A percentile compares a stretch with the other conserved stretches of the same genome.
Conservation (phyloP, 164 flowering plant genomes). For the Vitis cinerea region DNA sequence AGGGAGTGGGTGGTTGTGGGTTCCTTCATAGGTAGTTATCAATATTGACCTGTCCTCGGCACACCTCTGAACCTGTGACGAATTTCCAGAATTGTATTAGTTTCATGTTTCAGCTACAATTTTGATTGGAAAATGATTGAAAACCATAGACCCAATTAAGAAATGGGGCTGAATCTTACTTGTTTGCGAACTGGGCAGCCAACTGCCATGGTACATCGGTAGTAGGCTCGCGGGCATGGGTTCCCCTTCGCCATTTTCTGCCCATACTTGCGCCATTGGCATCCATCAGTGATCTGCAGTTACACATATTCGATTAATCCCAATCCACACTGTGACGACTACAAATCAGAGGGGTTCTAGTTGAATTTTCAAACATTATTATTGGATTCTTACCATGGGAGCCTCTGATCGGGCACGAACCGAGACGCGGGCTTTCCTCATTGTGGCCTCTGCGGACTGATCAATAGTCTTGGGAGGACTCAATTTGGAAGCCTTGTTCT, state of each 20-base stretch:
- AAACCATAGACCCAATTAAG: background rate
- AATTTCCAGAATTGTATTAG: background rate
- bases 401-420: conserved; percentile 85
- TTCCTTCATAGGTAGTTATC: conserved; percentile 70
- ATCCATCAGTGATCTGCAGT: conserved; percentile 64
- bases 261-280: conserved; percentile 81
- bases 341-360: background rate
- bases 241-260: conserved; percentile 81
- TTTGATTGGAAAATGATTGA: background rate
- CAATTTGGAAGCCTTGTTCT: conserved; percentile 40
- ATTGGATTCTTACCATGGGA: conserved; percentile 48
- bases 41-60: conserved; percentile 62
- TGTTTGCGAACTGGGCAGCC: conserved; percentile 84
- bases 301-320: background rate
- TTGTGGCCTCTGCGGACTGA: conserved; percentile 58
- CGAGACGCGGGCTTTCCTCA: conserved; percentile 78
- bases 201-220: conserved; percentile 70
- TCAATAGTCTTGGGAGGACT: conserved; percentile 23
- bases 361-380: background rate
- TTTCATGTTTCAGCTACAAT: background rate
- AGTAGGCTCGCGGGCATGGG: conserved; percentile 77
- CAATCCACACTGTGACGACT: background rate
- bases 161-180: conserved; percentile 20
- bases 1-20: conserved; percentile 66
- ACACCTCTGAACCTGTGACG: conserved; percentile 64